Evolutionary conservation across 2,329 filamentous ascomycete species (phyloP), one percentile per base, ranked within the genome.

Genomic region (Trichoderma breve): DNA sequence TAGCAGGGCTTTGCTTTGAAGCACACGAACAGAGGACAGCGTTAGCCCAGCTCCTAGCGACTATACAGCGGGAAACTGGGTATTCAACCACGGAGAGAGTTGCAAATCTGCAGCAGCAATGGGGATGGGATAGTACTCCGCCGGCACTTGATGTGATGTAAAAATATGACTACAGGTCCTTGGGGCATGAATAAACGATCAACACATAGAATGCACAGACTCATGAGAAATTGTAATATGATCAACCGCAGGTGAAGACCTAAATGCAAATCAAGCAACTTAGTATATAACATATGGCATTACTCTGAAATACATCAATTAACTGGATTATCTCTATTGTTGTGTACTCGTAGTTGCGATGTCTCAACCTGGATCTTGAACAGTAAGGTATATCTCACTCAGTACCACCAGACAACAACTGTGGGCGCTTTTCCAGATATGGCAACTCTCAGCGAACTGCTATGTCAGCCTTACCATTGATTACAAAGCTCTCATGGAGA

Each of bases 1-100:
- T 73, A 32, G 72, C 72, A 8, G 70, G 72, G 18, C 72, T 73
- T 8, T 73, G 72, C 51, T 70, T 73, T n/a, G 65, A 73, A 39
- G 18, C 60, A 12, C 51, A 64, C 18, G 70, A 70, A n/a, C 72
- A 73, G 58, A 70, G 61, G 53, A 32, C 61, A 14, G 53, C 71
- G 6, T n/a, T 73, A 7, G 70, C 51, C 21, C 70, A 66, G 5
- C 65, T 73, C 11, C 65, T 73, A 7, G 57, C 43, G 14, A 67
- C 53, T 6, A 72, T 73, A 57, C 58, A 70, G 24, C 39, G 57
- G 30, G 65, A 69, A 34, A 73, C 65, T 14, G 72, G 72, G 1
- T 72, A 47, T 43, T 72, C 72, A 34, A 71, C 72, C 9, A 39
- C 63, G 39, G 63, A 68, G 32, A 72, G 63, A 47, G 55, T 72